Base-by-base conservation (phyloP, 345 rosid species). In the Iberis pinnata region DNA sequence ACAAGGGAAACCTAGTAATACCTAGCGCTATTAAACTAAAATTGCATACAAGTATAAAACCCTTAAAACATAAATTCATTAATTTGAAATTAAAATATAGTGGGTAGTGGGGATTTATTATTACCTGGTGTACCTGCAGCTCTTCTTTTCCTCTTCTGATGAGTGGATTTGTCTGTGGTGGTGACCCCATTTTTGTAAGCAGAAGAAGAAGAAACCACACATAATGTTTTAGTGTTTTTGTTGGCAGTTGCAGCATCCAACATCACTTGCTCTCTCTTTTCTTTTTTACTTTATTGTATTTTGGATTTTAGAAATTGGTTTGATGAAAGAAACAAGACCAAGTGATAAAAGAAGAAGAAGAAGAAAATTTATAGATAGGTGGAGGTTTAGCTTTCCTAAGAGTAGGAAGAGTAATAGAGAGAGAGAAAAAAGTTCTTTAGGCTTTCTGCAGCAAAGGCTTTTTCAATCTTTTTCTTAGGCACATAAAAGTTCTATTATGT, bases 111-210 rank as follows among this genome's bases (percentile, higher is more conserved):
- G 56, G 60, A 39, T 43, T 46, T 46, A 63, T 62, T 43, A 49
- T 39, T 72, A 84, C 94, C 89, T 67, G 94, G 94, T 14, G 89
- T 82, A 50, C 94, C 94, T 17, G 94, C 94, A 43, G 94, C 86
- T 65, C 82, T 85, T 56, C 94, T 73, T 79, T 78, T 85, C 50
- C 89, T 76, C 61, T 76, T 85, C n/a, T n/a, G n/a, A 56, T 70
- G 67, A 68, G 62, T 61, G 73, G 67, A 61, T 42, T 62, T 61
- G 42, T 53, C 48, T 55, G 61, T 74, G 67, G 71, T 51, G 41
- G 59, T 45, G 78, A 68, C 53, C 68, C 78, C 89, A 77, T 72
- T 80, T 55, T 71, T 79, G 12, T 69, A 61, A 65, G 84, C 79
- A 75, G 78, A 58, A 58, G 83, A 72, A 47, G 80, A 70, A 11